Evolutionary conservation across 2,329 filamentous ascomycete species (phyloP).

Genomic region (Xylogone sp.): DNA sequence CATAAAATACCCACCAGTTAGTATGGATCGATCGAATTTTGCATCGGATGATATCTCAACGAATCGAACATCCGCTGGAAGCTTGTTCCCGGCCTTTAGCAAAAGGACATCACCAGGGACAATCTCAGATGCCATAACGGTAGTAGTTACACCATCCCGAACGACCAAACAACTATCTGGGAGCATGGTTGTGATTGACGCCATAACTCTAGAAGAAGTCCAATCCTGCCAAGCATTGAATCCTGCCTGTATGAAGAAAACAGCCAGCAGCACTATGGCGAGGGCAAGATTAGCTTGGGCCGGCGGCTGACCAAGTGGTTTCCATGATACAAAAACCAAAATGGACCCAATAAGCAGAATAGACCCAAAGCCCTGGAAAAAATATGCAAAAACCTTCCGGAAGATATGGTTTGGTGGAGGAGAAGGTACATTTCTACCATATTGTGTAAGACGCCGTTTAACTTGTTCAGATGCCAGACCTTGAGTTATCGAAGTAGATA

Average conservation of each 20-base stretch:
- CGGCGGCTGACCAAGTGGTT: slow-evolving; percentile 70
- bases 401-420: slow-evolving; percentile 59
- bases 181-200: slow-evolving; percentile 76
- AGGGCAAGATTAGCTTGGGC: slow-evolving; percentile 67
- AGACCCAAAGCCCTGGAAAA: slow-evolving; percentile 74
- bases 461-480: slow-evolving; percentile 60
- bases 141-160: slow-evolving; percentile 51
- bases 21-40: slow-evolving; percentile 68
- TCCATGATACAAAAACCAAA: slow-evolving; percentile 75
- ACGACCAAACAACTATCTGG: slow-evolving; percentile 66
- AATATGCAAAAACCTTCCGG: slow-evolving; percentile 60
- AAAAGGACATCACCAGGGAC: slow-evolving; percentile 69
- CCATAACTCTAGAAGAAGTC: slow-evolving; percentile 74
- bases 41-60: slow-evolving; percentile 64
- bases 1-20: slow-evolving; percentile 50
- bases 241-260: slow-evolving; percentile 65
- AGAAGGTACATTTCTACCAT: slow-evolving; percentile 65
- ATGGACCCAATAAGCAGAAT: slow-evolving; percentile 66
- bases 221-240: slow-evolving; percentile 74
- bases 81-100: slow-evolving; percentile 68
- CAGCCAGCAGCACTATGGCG: slow-evolving; percentile 67
- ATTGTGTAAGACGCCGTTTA: slow-evolving; percentile 49
- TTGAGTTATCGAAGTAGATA: slow-evolving; percentile 49
- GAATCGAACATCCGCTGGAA: slow-evolving; percentile 71
- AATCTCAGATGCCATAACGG: slow-evolving; percentile 53